Evolutionary conservation across 2,329 filamentous ascomycete species (phyloP), one percentile per base, ranked within the genome.

Genomic region (Sporothrix schenckii): DNA sequence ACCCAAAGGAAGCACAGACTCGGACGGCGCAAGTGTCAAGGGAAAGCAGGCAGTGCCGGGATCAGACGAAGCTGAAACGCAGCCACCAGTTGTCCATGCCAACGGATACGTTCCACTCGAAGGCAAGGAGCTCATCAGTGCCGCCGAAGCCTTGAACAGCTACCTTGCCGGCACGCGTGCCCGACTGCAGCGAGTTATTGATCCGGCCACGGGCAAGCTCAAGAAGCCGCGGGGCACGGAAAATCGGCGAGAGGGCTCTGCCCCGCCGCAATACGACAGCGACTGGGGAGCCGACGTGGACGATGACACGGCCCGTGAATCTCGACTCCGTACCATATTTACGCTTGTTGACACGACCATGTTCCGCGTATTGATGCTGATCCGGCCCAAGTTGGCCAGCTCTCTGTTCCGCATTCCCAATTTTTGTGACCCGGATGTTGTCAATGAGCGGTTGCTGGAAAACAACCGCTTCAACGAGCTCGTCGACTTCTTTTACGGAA

Each of bases 401-500:
- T 92, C 94, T 0, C 86, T 99, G 0, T 98, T 99, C 82, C 93
- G 95, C 30, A 92, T 98, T 67, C 91, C 94, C 77, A 99, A 99
- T 79, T 98, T 97, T 78, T 98, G 95, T 79, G 94, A 99, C 76
- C 94, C 95, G 0, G 91, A 92, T 41, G 95, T 98, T 2, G 94
- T 99, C 27, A 95, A 97, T 77, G 92, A 97, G 79, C 93, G 93
- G 76, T 83, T 99, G 4, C 89, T 97, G 72, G 92, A 97, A 78
- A 92, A 90, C 53, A 92, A 92, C 71, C 89, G 94, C 44, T 97
- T 97, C 80, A 94, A 91, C 67, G 94, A 98, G 80, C 83, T 99
- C 1, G 93, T 99, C n/a, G 94, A 98, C 79, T 99, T 99, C 78
- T 89, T 98, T 75, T 93, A 96, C 76, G 95, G 95, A 73, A 99